Conservation (phyloP, 2,329 filamentous ascomycete species). For the Ophiostoma piceae region DNA sequence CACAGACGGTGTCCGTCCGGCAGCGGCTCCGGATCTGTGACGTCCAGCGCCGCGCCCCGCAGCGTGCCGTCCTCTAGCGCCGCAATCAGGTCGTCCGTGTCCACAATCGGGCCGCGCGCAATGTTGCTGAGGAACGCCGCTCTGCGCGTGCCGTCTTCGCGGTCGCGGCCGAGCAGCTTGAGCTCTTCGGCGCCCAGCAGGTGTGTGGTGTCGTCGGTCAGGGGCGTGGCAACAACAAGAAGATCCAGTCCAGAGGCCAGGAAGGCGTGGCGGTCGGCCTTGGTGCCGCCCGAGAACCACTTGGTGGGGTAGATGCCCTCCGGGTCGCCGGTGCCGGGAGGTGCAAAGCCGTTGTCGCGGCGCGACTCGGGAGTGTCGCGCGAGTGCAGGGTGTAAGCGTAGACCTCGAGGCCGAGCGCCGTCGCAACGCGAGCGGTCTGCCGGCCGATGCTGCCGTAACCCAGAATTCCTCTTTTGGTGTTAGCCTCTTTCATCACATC, state of each 20-base stretch:
- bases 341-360: slow-evolving; percentile 59
- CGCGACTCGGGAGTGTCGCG: slow-evolving; percentile 61
- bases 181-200: slow-evolving; percentile 50
- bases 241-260: slow-evolving; percentile 48
- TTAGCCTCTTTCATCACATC: not conserved
- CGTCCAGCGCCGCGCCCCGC: slow-evolving; percentile 67
- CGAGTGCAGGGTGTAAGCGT: slow-evolving; percentile 69
- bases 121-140: slow-evolving; percentile 66
- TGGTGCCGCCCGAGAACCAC: slow-evolving; percentile 47
- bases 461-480: slow-evolving; percentile 44
- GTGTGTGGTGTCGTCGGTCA: slow-evolving; percentile 45
- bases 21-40: slow-evolving; percentile 74
- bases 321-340: slow-evolving; percentile 58
- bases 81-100: slow-evolving; percentile 53
- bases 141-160: slow-evolving; percentile 31
- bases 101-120: slow-evolving; percentile 52
- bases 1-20: slow-evolving; percentile 64
- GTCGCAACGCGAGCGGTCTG: slow-evolving; percentile 53
- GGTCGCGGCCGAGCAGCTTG: slow-evolving; percentile 36
- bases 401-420: slow-evolving; percentile 64
- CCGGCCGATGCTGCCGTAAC: slow-evolving; percentile 51
- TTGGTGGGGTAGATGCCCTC: slow-evolving; percentile 44
- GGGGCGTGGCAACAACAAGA: slow-evolving; percentile 47
- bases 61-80: slow-evolving; percentile 48
- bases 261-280: slow-evolving; percentile 45